phyloP scores from a whole-genome alignment of 441 rosid genomes.

The Erodium moschatum region DNA sequence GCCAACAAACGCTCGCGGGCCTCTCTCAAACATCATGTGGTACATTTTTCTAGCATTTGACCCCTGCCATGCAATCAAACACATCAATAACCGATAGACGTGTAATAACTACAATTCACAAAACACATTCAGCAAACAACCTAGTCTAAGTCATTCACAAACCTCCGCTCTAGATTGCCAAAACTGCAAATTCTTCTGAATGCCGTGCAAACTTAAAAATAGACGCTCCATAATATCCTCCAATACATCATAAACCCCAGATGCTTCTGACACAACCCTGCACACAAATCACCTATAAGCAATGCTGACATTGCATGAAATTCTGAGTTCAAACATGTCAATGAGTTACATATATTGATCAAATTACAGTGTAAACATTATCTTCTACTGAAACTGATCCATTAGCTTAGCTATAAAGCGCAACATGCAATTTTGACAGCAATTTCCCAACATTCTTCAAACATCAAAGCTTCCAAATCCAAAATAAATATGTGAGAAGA shows the following conservation, averaged over 20 bases:
- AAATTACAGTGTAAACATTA: not conserved
- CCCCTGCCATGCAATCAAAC: constrained; percentile 33
- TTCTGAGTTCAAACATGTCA: no score
- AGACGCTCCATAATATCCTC: constrained; percentile 56
- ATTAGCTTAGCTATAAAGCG: not conserved
- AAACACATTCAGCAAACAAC: not conserved
- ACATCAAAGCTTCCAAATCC: not conserved
- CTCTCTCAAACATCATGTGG: constrained; percentile 86
- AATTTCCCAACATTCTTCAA: not conserved
- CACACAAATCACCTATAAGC: constrained; percentile 13
- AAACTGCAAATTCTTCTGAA: constrained; percentile 67
- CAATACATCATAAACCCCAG: constrained; percentile 45
- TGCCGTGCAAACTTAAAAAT: constrained; percentile 46
- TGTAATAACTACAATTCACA: not conserved
- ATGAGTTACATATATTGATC: not conserved
- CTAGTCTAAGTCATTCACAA: not conserved
- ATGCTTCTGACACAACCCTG: constrained; percentile 38
- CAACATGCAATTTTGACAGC: not conserved
- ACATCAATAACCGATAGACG: not conserved
- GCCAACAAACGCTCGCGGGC: constrained; percentile 63
- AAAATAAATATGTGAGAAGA: not conserved
- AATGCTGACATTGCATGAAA: no score
- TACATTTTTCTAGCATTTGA: constrained; percentile 56
- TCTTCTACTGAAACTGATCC: not conserved
- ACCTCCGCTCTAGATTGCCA: constrained; percentile 85